Evolutionary conservation across 2,329 filamentous ascomycete species (phyloP).

Genomic region (Aquanectria penicillioides): DNA sequence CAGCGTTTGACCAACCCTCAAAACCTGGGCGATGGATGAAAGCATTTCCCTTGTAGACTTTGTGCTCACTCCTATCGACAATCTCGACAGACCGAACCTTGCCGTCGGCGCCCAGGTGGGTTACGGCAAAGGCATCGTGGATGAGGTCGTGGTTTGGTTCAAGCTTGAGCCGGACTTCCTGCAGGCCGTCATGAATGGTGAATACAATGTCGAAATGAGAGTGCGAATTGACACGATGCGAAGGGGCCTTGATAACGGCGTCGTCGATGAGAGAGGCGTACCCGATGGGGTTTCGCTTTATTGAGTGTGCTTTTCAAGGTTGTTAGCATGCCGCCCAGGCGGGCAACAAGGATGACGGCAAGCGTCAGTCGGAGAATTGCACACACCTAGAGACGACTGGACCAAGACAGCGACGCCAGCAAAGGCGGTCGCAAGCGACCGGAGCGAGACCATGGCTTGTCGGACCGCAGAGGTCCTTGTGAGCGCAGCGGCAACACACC

Average conservation of each 20-base stretch:
- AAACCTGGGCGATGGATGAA: constrained; percentile 72
- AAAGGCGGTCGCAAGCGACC: constrained; percentile 45
- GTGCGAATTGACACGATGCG: constrained; percentile 80
- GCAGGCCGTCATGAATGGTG: constrained; percentile 71
- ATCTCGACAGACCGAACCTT: constrained; percentile 71
- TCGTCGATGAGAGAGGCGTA: constrained; percentile 79
- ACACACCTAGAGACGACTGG: constrained; percentile 46
- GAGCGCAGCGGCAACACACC: constrained; percentile 25
- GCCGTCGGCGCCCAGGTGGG: constrained; percentile 78
- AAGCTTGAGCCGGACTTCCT: constrained; percentile 81
- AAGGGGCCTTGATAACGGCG: constrained; percentile 80
- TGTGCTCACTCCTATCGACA: constrained; percentile 78
- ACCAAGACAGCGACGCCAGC: constrained; percentile 44
- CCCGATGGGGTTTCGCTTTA: constrained; percentile 78
- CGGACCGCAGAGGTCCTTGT: constrained; percentile 32
- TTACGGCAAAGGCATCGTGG: constrained; percentile 77
- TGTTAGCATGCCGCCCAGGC: constrained; percentile 32
- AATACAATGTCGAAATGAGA: constrained; percentile 90
- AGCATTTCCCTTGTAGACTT: constrained; percentile 83
- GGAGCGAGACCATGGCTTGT: constrained; percentile 47
- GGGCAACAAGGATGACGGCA: background rate
- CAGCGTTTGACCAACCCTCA: constrained; percentile 78
- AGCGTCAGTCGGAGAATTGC: background rate
- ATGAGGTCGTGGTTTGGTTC: constrained; percentile 94
- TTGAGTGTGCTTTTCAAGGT: constrained; percentile 69